A percentile compares a stretch with the other conserved stretches of the same genome.
phyloP scores from a whole-genome alignment of 805 yeast genomes.

The Kodamaea leandrae region DNA sequence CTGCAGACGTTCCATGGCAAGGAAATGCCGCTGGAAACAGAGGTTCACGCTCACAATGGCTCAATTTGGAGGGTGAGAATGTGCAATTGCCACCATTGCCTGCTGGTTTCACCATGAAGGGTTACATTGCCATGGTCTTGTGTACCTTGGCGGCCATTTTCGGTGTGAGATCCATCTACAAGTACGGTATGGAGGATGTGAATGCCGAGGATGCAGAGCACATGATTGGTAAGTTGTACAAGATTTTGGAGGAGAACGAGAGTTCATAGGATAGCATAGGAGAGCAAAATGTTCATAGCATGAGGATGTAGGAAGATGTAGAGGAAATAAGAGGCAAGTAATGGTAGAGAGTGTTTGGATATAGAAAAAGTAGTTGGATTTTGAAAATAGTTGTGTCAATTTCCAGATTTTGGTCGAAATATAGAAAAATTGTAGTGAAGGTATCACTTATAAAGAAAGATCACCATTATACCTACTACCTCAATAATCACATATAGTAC shows the following conservation, averaged over 20 bases:
- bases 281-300: too few species aligned
- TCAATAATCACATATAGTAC: too few species aligned
- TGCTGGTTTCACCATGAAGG: constrained; percentile 65
- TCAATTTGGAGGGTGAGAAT: constrained; percentile 58
- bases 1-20: constrained; percentile 40
- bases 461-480: too few species aligned
- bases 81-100: constrained; percentile 64
- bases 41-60: constrained; percentile 41
- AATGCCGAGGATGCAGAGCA: constrained; percentile 46
- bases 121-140: constrained; percentile 58
- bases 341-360: not conserved
- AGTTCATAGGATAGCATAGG: too few species aligned
- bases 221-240: constrained; percentile 34
- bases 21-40: constrained; percentile 78
- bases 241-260: constrained; percentile 28
- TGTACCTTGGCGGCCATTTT: constrained; percentile 56
- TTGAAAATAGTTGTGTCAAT: not conserved
- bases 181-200: constrained; percentile 66
- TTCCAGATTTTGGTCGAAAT: too few species aligned
- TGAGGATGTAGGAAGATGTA: constrained; percentile 26
- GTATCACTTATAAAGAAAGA: too few species aligned
- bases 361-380: not conserved
- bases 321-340: constrained; percentile 28
- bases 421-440: too few species aligned
- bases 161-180: constrained; percentile 59